These are phyloP conservation scores for Aspergillus transmontanensis DNA, from an alignment of 2,329 filamentous ascomycete genomes.

Conservation along the genomic window DNA sequence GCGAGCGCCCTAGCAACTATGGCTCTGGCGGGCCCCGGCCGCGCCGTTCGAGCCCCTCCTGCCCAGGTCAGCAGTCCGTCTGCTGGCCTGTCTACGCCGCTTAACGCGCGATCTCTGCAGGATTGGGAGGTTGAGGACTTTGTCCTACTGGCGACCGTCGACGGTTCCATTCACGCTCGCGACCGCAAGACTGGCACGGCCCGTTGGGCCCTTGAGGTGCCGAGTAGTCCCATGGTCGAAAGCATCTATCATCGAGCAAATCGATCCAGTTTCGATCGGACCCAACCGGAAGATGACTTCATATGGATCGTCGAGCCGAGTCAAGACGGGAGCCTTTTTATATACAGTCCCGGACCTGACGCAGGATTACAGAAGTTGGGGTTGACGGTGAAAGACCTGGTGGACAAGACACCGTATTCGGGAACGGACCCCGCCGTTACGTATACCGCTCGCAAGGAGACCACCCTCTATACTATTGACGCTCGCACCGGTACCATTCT, in stretches of 20 bases:
- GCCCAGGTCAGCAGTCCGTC: constrained; percentile 66
- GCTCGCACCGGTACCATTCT: constrained; percentile 80
- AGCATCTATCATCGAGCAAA: constrained; percentile 79
- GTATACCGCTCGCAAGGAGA: constrained; percentile 91
- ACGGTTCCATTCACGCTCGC: constrained; percentile 90
- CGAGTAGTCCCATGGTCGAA: constrained; percentile 83
- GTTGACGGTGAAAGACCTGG: constrained; percentile 70
- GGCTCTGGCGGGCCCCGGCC: constrained; percentile 76
- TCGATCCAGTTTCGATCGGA: constrained; percentile 61
- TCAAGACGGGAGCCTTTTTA: constrained; percentile 81
- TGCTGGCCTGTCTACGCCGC: constrained; percentile 76
- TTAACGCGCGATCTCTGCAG: constrained; percentile 93
- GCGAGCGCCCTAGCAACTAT: constrained; percentile 97
- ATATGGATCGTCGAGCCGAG: constrained; percentile 95
- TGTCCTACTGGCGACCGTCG: constrained; percentile 99
- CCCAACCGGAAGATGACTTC: constrained; percentile 74
- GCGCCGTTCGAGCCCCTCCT: constrained; percentile 93
- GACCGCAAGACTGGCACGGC: constrained; percentile 83
- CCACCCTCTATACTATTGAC: constrained; percentile 84
- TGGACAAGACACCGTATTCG: constrained; percentile 80
- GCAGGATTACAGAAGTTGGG: constrained; percentile 51
- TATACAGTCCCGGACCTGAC: constrained; percentile 70
- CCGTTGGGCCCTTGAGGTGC: constrained; percentile 80
- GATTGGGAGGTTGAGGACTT: constrained; percentile 99
- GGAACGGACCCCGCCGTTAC: constrained; percentile 76